These are phyloP conservation scores for Coprinopsis cinerea DNA, from an alignment of 768 basidiomycete species.

Conservation along the genomic window DNA sequence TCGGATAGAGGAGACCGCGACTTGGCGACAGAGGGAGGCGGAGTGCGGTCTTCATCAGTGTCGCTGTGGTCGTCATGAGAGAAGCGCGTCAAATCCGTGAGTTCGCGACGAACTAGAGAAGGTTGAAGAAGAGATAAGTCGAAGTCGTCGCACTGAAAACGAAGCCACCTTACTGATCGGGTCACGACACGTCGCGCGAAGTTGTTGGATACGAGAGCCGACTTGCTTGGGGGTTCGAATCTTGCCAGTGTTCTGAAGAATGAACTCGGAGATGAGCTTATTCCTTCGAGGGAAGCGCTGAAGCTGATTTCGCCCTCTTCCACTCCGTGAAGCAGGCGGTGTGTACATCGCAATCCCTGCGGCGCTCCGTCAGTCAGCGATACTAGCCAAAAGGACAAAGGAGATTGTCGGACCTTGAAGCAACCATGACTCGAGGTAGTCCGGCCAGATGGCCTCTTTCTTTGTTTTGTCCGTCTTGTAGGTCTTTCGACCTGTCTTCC, in stretches of 20 bases:
- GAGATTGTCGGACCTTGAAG: constrained; percentile 16
- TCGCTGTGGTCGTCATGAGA: neutral
- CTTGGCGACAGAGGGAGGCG: neutral
- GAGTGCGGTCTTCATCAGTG: neutral
- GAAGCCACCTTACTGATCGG: constrained; percentile 44
- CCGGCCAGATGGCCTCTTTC: constrained; percentile 23
- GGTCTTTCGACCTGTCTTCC: constrained; percentile 20
- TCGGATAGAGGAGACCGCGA: neutral
- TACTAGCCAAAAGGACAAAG: neutral
- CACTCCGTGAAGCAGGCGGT: constrained; percentile 12
- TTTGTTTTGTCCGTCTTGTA: constrained; percentile 17
- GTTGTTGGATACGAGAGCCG: constrained; percentile 69
- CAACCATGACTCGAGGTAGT: constrained; percentile 18
- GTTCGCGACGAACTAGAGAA: neutral
- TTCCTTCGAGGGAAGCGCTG: constrained; percentile 69
- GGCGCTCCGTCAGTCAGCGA: too few relatives aligned
- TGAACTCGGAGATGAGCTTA: constrained; percentile 67
- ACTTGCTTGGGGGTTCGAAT: constrained; percentile 68
- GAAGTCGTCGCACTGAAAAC: neutral
- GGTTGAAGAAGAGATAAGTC: neutral
- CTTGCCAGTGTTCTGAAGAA: constrained; percentile 56
- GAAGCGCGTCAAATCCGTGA: constrained; percentile 9
- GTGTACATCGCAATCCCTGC: constrained; percentile 10
- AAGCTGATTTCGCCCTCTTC: constrained; percentile 16
- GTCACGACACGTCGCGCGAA: constrained; percentile 61